Conservation (phyloP, 1,139 yeast genomes). For the Pichia sp. region DNA sequence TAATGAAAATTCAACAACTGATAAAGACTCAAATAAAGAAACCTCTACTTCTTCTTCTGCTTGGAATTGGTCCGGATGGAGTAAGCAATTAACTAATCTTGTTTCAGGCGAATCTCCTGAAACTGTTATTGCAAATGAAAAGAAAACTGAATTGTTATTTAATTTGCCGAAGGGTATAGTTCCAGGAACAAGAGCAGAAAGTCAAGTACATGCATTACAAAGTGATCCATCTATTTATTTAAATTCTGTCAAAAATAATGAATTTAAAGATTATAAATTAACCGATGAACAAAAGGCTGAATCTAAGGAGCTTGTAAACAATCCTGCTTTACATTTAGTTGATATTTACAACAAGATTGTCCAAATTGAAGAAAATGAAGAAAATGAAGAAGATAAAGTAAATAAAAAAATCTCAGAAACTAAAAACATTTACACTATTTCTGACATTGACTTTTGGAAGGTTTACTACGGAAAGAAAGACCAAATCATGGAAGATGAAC, state of each 20-base stretch:
- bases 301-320: constrained; percentile 39
- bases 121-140: constrained; percentile 16
- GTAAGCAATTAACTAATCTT: constrained; percentile 9
- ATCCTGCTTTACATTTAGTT: constrained; percentile 46
- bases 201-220: constrained; percentile 49
- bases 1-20: constrained; percentile 13
- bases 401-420: too few species aligned
- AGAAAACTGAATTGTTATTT: constrained; percentile 37
- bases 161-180: constrained; percentile 34
- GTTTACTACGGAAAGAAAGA: constrained; percentile 56
- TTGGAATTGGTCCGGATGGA: constrained; percentile 14
- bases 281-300: constrained; percentile 32
- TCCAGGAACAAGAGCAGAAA: constrained; percentile 46
- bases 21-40: not conserved
- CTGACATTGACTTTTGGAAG: constrained; percentile 67
- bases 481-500: constrained; percentile 56
- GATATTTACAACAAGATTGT: constrained; percentile 59
- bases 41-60: constrained; percentile 13
- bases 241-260: constrained; percentile 18
- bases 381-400: not conserved
- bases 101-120: constrained; percentile 11
- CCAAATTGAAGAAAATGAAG: constrained; percentile 21
- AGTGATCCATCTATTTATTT: constrained; percentile 42
- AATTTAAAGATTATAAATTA: constrained; percentile 26
- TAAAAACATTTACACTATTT: constrained; percentile 30